Evolutionary conservation across 2,329 filamentous ascomycete genomes (phyloP).

Genomic region (Aspergillus nomiae): DNA sequence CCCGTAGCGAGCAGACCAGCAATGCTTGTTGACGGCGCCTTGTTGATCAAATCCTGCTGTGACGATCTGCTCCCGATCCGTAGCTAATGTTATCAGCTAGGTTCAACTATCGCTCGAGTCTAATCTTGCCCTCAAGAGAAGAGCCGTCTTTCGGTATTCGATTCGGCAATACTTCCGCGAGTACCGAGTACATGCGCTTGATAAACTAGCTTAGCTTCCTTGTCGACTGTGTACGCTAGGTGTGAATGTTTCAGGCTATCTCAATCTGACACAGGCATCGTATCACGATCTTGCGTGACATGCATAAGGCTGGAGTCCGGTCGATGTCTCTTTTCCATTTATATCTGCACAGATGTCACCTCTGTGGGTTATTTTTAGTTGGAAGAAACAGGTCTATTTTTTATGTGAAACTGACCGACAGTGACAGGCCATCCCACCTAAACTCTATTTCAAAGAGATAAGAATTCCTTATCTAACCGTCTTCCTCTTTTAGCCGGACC

Average conservation of each 20-base stretch:
- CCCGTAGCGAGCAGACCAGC: neutral
- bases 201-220: neutral
- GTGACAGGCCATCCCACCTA: neutral
- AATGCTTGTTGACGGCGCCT: neutral
- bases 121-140: neutral
- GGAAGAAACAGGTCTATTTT: neutral
- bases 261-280: neutral
- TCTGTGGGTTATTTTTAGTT: neutral
- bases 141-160: neutral
- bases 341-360: neutral
- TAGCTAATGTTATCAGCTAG: neutral
- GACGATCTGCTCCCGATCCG: neutral
- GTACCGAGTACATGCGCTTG: neutral
- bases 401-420: neutral
- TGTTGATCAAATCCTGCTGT: neutral
- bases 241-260: neutral
- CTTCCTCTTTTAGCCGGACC: neutral
- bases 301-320: neutral
- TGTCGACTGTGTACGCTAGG: neutral
- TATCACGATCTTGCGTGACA: neutral
- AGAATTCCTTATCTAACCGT: neutral
- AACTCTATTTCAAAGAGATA: neutral
- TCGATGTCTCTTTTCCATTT: too few species aligned
- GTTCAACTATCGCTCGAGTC: neutral
- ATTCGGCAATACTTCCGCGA: neutral